A percentile compares a stretch with the other conserved stretches of the same genome.
These are phyloP conservation scores for Ceratocystiopsis sp. DNA, from an alignment of 2,329 filamentous ascomycete species.

Conservation along the genomic window DNA sequence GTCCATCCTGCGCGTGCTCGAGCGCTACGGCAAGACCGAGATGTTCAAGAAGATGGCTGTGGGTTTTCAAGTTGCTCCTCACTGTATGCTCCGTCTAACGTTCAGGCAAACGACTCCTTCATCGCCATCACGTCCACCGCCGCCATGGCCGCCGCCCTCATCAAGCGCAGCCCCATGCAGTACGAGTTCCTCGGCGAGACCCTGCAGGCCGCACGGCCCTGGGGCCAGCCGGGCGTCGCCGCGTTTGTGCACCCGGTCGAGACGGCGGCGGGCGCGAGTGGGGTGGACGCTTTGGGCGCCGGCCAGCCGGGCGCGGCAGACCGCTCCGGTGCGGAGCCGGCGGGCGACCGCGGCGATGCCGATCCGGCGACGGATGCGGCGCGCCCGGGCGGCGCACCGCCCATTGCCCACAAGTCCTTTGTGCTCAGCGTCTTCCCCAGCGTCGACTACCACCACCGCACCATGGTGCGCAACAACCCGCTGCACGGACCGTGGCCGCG, in stretches of 20 bases:
- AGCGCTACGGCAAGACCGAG: constrained; percentile 31
- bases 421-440: constrained; percentile 23
- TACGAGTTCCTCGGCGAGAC: constrained; percentile 22
- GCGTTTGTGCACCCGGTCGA: constrained; percentile 9
- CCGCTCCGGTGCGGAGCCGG: no score
- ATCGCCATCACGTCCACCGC: constrained; percentile 28
- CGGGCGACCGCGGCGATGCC: not conserved
- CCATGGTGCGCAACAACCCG: constrained; percentile 18
- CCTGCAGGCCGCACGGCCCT: constrained; percentile 9
- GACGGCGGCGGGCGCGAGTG: not conserved
- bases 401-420: constrained; percentile 19
- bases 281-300: not conserved
- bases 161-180: constrained; percentile 28
- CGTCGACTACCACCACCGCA: constrained; percentile 22
- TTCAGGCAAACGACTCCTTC: constrained; percentile 30
- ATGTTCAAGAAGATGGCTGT: constrained; percentile 33
- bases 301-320: not conserved
- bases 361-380: not conserved
- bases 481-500: constrained; percentile 26
- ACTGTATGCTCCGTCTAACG: not conserved
- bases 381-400: not conserved
- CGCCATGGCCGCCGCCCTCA: constrained; percentile 22
- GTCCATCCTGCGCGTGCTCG: constrained; percentile 33
- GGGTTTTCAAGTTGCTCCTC: constrained; percentile 4
- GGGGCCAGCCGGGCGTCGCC: constrained; percentile 7